phyloP scores from a whole-genome alignment of 176 grass and related monocot species.

The Leersia perrieri region DNA sequence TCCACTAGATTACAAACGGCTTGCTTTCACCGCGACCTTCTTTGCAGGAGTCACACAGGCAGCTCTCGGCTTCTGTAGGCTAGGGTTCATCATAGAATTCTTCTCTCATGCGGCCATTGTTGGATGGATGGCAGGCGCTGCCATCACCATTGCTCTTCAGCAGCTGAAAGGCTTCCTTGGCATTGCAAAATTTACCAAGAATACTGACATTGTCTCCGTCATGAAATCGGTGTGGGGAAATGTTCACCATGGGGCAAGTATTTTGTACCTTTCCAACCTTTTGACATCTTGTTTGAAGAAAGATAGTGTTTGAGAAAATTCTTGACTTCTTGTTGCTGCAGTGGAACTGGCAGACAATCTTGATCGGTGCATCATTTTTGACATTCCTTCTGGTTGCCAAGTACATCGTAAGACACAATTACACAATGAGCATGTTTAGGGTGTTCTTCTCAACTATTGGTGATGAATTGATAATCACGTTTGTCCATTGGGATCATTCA shows the following conservation, averaged over 20 bases:
- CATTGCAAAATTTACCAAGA: conserved; percentile 60
- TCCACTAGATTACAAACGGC: conserved; percentile 44
- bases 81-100: conserved; percentile 88
- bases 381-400: conserved; percentile 73
- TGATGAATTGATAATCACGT: not conserved
- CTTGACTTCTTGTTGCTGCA: conserved; percentile 30
- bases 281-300: not conserved
- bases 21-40: conserved; percentile 84
- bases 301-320: not conserved
- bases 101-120: conserved; percentile 88
- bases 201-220: conserved; percentile 69
- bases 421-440: not conserved
- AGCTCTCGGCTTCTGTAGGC: conserved; percentile 62
- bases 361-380: conserved; percentile 70
- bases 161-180: conserved; percentile 93
- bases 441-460: not conserved
- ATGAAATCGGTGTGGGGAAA: conserved; percentile 76
- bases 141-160: conserved; percentile 81
- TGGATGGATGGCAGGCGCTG: conserved; percentile 87
- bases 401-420: conserved; percentile 62
- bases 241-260: conserved; percentile 76
- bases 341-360: conserved; percentile 89
- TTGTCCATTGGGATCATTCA: conserved; percentile 36
- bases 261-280: not conserved
- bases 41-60: conserved; percentile 80